Evolutionary conservation across 208 protist genomes (phyloP).

Genomic region (Acanthamoeba triangularis): DNA sequence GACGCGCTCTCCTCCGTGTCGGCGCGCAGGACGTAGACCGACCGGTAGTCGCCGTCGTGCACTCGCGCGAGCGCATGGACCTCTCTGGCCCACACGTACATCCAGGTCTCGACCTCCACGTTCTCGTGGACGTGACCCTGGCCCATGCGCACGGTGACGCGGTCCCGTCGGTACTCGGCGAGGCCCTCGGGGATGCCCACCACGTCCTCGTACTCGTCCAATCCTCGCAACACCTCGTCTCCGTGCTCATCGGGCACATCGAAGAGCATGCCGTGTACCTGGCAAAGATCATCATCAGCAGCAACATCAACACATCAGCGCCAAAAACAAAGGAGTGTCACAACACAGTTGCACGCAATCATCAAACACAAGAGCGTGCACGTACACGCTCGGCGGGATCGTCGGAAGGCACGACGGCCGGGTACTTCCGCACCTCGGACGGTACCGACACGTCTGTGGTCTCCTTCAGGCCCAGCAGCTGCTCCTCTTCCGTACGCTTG

Average conservation of each 20-base stretch:
- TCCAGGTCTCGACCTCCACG: slow-evolving; percentile 15
- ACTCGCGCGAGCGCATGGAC: neutral
- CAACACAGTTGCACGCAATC: no score
- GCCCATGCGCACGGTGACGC: slow-evolving; percentile 22
- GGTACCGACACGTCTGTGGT: neutral
- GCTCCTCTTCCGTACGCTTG: slow-evolving; percentile 39
- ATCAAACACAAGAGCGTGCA: neutral
- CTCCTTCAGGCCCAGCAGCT: slow-evolving; percentile 24
- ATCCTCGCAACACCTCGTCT: neutral
- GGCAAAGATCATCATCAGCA: neutral
- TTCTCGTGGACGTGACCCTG: neutral
- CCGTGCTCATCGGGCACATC: slow-evolving; percentile 19
- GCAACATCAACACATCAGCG: neutral
- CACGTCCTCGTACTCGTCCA: slow-evolving; percentile 44
- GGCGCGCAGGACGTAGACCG: neutral
- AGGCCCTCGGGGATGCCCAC: slow-evolving; percentile 26
- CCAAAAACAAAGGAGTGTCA: neutral
- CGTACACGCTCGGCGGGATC: neutral
- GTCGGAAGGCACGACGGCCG: slow-evolving; percentile 29
- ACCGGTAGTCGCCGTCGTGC: neutral
- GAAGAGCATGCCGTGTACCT: slow-evolving; percentile 32
- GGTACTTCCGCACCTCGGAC: slow-evolving; percentile 36
- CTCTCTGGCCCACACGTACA: slow-evolving; percentile 32
- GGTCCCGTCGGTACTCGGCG: slow-evolving; percentile 21
- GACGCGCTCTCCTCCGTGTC: neutral